phyloP scores from a whole-genome alignment of 345 rosid species.

The Microthlaspi erraticum region DNA sequence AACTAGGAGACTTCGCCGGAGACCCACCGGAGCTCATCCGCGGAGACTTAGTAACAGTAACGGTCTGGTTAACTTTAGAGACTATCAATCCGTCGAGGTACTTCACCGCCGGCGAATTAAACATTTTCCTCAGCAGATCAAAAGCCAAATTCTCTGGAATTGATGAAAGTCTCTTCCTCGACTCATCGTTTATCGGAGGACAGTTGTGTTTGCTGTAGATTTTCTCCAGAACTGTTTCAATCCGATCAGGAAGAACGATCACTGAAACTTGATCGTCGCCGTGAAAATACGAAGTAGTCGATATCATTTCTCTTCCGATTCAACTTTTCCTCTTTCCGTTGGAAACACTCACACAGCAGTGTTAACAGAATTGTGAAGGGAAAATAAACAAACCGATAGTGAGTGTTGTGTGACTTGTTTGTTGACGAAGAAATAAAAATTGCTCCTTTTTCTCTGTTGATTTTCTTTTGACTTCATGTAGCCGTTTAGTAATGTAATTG shows the following conservation, averaged over 20 bases:
- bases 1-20: slow-evolving; percentile 24
- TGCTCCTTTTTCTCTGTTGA: neutral
- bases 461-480: neutral
- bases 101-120: fast-evolving
- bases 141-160: slow-evolving; percentile 49
- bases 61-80: neutral
- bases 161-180: slow-evolving; percentile 46
- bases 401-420: neutral
- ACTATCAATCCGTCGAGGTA: slow-evolving; percentile 39
- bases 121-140: slow-evolving; percentile 31
- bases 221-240: slow-evolving; percentile 47
- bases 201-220: slow-evolving; percentile 48
- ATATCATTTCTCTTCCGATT: slow-evolving; percentile 1
- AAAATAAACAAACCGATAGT: neutral
- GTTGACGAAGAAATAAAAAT: neutral
- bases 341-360: neutral
- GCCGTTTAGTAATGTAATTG: neutral
- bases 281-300: neutral
- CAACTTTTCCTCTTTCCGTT: neutral
- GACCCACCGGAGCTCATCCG: slow-evolving; percentile 14
- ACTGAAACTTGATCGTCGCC: slow-evolving; percentile 3
- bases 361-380: neutral
- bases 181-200: slow-evolving; percentile 32
- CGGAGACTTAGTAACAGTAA: neutral
- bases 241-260: slow-evolving; percentile 41